These are phyloP conservation scores for Staphylotrichum tortipilum DNA, from an alignment of 495 filamentous ascomycete genomes.

Conservation along the genomic window DNA sequence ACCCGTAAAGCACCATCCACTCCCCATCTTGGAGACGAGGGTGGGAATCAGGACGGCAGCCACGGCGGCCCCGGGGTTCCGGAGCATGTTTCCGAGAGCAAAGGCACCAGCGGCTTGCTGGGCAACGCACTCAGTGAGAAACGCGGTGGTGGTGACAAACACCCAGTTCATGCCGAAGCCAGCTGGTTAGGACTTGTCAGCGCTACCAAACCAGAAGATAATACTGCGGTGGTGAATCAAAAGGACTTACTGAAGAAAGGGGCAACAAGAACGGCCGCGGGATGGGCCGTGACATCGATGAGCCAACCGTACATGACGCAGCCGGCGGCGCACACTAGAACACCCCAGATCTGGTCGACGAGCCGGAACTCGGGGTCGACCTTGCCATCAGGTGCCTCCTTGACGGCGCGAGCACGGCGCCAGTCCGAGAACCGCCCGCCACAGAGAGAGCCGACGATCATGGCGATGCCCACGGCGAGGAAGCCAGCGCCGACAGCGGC, in stretches of 20 bases:
- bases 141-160: slow-evolving; percentile 11
- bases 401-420: slow-evolving; percentile 5
- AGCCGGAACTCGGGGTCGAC: slow-evolving; percentile 11
- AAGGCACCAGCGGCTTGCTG: slow-evolving; percentile 12
- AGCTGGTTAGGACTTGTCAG: not conserved
- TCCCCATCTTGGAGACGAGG: slow-evolving; percentile 6
- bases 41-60: slow-evolving; percentile 4
- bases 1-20: slow-evolving; percentile 9
- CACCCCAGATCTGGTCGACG: slow-evolving; percentile 12
- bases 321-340: slow-evolving; percentile 1
- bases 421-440: slow-evolving; percentile 11
- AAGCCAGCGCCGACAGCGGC: slow-evolving; percentile 8
- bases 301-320: slow-evolving; percentile 9
- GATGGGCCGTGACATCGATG: not conserved
- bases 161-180: slow-evolving; percentile 16
- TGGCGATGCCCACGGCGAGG: slow-evolving; percentile 6
- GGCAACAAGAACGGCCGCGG: slow-evolving; percentile 1
- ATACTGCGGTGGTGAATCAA: too few relatives aligned
- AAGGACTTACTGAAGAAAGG: slow-evolving; percentile 5
- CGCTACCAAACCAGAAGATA: not conserved
- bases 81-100: slow-evolving; percentile 10
- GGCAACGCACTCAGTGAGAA: slow-evolving; percentile 9
- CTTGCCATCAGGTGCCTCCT: not conserved
- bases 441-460: slow-evolving; percentile 8
- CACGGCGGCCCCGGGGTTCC: slow-evolving; percentile 8